Evolutionary conservation across 495 filamentous ascomycete genomes (phyloP).

Genomic region (Penicillium soppii): DNA sequence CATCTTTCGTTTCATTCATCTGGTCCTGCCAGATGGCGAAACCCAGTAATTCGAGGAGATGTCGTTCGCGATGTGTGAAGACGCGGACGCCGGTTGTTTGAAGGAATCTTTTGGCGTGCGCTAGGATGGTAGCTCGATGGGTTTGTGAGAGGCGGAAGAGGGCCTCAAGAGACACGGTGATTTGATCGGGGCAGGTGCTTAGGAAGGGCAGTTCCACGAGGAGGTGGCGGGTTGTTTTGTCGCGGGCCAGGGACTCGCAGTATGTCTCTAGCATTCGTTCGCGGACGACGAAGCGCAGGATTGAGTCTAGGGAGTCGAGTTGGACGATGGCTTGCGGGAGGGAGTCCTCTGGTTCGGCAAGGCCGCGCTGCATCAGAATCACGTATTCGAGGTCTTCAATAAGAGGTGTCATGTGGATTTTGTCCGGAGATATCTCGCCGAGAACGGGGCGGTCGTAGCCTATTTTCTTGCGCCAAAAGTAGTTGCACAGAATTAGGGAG

Average conservation of each 20-base stretch:
- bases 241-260: constrained; percentile 29
- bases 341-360: constrained; percentile 11
- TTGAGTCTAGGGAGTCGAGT: constrained; percentile 24
- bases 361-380: constrained; percentile 20
- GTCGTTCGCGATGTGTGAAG: constrained; percentile 42
- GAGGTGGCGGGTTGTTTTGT: constrained; percentile 17
- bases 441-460: constrained; percentile 46
- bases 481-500: constrained; percentile 39
- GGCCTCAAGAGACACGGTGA: constrained; percentile 16
- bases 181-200: constrained; percentile 9
- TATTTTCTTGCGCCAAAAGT: constrained; percentile 43
- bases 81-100: constrained; percentile 21
- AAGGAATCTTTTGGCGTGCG: constrained; percentile 30
- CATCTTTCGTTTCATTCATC: neutral
- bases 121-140: constrained; percentile 12
- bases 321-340: constrained; percentile 16
- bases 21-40: constrained; percentile 42
- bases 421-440: constrained; percentile 1
- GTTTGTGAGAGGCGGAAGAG: constrained; percentile 13
- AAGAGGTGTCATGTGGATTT: constrained; percentile 18
- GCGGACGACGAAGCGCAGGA: constrained; percentile 34
- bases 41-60: constrained; percentile 41
- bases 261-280: constrained; percentile 41
- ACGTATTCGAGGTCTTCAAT: constrained; percentile 33
- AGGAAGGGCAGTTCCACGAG: constrained; percentile 8